Percentiles rank a stretch among this genome's conserved stretches.
Conservation (phyloP, 305 asterid species). For the Solanum hybrid region DNA sequence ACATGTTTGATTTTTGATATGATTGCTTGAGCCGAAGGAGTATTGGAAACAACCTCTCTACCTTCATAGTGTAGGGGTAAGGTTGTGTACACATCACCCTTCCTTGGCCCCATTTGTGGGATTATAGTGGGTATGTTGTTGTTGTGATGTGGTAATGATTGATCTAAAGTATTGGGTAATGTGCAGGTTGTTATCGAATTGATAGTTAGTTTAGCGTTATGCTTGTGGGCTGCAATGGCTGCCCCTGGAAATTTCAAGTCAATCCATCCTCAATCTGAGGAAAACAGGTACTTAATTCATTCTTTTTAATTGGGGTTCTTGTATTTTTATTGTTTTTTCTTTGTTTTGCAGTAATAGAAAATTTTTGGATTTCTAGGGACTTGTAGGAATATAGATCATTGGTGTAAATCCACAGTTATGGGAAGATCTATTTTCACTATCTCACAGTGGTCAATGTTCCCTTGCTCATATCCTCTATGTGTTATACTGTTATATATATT, state of each 20-base stretch:
- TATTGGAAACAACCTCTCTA: neutral
- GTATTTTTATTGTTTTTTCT: neutral
- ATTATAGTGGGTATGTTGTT: neutral
- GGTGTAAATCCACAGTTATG: neutral
- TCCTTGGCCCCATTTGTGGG: neutral
- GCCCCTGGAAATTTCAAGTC: slow-evolving; percentile 74
- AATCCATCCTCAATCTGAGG: slow-evolving; percentile 67
- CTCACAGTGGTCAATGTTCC: neutral
- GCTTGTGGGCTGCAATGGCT: slow-evolving; percentile 65
- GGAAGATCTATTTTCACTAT: neutral
- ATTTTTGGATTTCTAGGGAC: neutral
- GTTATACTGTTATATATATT: neutral
- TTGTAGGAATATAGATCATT: neutral
- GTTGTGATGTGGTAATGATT: neutral
- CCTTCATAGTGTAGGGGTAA: neutral
- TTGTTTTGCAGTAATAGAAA: neutral
- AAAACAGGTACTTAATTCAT: slow-evolving; percentile 46
- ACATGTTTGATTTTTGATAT: neutral
- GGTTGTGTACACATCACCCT: neutral
- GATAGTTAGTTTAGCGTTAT: slow-evolving; percentile 41
- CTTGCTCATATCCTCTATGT: neutral
- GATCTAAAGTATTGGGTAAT: slow-evolving; percentile 13
- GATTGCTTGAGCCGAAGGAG: neutral
- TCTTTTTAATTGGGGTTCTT: neutral
- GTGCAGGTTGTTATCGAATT: slow-evolving; percentile 74